Conservation (phyloP, 192 early-diverging fungal species). For the Backusella circina region DNA sequence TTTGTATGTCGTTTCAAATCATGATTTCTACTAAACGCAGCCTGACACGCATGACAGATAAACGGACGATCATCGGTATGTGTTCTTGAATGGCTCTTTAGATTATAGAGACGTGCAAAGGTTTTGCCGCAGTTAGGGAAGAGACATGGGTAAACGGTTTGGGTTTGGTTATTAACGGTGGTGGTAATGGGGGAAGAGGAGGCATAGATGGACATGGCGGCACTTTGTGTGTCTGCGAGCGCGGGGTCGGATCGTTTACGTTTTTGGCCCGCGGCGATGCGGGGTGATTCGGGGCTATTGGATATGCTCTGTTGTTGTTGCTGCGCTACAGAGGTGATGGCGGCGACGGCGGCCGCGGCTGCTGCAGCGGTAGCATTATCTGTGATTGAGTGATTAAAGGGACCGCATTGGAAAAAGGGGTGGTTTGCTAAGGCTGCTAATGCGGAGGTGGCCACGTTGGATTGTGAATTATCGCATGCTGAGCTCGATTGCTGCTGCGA, state of each 20-base stretch:
- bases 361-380: slow-evolving; percentile 14
- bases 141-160: slow-evolving; percentile 45
- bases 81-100: slow-evolving; percentile 77
- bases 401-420: slow-evolving; percentile 9
- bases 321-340: slow-evolving; percentile 7
- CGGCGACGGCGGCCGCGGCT: slow-evolving; percentile 14
- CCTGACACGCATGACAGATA: slow-evolving; percentile 40
- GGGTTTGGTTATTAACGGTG: slow-evolving; percentile 28
- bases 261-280: background rate
- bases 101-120: slow-evolving; percentile 86
- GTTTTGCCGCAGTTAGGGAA: slow-evolving; percentile 77
- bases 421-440: background rate
- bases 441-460: background rate
- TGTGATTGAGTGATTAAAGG: slow-evolving; percentile 8
- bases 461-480: background rate
- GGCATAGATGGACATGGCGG: slow-evolving; percentile 28
- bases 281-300: background rate
- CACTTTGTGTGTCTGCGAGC: slow-evolving; percentile 18
- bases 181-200: slow-evolving; percentile 30
- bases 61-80: slow-evolving; percentile 78
- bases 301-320: background rate
- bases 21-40: slow-evolving; percentile 66
- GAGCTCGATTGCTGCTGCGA: background rate
- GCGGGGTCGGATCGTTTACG: slow-evolving; percentile 18
- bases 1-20: slow-evolving; percentile 74